Evolutionary conservation across 2,329 filamentous ascomycete genomes (phyloP).

Genomic region (Pseudogymnoascus sp.): DNA sequence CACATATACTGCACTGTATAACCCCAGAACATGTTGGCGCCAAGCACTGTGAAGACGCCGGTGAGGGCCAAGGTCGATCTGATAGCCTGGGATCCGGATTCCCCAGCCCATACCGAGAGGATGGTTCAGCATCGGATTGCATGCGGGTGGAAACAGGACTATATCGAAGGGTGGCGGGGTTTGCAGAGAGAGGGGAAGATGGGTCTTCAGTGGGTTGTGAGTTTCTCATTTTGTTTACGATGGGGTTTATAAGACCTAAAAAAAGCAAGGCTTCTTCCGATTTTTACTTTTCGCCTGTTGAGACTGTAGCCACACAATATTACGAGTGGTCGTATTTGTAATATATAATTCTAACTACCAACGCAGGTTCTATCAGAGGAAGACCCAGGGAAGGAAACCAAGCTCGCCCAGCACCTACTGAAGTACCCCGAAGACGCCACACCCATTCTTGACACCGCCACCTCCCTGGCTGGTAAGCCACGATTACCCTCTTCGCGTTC

Average conservation of each 20-base stretch:
- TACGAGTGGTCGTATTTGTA: neutral
- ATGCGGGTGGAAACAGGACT: constrained; percentile 39
- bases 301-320: neutral
- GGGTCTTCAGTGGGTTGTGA: constrained; percentile 23
- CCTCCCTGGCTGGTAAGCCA: constrained; percentile 17
- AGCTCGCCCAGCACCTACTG: constrained; percentile 17
- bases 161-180: constrained; percentile 26
- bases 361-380: constrained; percentile 15
- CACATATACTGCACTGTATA: neutral
- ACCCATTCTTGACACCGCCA: constrained; percentile 19
- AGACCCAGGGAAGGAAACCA: constrained; percentile 17
- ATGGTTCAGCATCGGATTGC: constrained; percentile 39
- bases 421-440: constrained; percentile 17
- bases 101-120: constrained; percentile 34
- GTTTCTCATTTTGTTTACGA: neutral
- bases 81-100: constrained; percentile 40
- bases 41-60: neutral
- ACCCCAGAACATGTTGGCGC: neutral
- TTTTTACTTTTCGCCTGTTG: neutral
- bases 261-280: neutral
- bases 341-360: constrained; percentile 11
- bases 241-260: neutral
- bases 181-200: constrained; percentile 19
- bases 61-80: constrained; percentile 28
- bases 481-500: constrained; percentile 13